Evolutionary conservation across 345 rosid genomes (phyloP).

Genomic region (Psidium guajava): DNA sequence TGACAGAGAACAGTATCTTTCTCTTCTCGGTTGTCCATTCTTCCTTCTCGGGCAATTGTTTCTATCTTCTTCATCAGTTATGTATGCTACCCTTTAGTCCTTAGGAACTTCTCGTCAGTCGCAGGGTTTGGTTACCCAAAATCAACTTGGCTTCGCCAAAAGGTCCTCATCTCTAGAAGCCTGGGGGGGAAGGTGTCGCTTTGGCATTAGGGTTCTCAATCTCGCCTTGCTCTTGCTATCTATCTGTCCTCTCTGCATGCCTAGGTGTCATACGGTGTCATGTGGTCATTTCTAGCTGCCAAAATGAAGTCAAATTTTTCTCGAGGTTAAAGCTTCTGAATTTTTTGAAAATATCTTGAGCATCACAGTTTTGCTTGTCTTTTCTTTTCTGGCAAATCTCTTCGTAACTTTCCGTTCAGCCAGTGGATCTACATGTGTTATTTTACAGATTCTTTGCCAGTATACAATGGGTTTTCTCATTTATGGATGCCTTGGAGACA

Average conservation of each 20-base stretch:
- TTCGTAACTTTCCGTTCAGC: fast-evolving
- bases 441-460: background rate
- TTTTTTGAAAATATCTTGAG: background rate
- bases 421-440: background rate
- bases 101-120: background rate
- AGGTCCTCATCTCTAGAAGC: background rate
- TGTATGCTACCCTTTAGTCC: background rate
- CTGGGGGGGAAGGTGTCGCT: background rate
- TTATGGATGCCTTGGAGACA: background rate
- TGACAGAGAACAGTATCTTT: background rate
- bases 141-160: background rate
- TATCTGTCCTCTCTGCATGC: background rate
- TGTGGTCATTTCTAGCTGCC: background rate
- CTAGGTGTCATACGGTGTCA: background rate
- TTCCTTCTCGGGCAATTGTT: background rate
- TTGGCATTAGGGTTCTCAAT: background rate
- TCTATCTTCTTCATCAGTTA: background rate
- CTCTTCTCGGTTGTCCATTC: background rate
- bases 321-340: background rate
- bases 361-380: background rate
- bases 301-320: background rate
- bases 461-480: background rate
- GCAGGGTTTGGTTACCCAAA: background rate
- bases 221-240: background rate
- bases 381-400: background rate